phyloP scores from a whole-genome alignment of 2,329 filamentous ascomycete species.

The Colletotrichum sp. region DNA sequence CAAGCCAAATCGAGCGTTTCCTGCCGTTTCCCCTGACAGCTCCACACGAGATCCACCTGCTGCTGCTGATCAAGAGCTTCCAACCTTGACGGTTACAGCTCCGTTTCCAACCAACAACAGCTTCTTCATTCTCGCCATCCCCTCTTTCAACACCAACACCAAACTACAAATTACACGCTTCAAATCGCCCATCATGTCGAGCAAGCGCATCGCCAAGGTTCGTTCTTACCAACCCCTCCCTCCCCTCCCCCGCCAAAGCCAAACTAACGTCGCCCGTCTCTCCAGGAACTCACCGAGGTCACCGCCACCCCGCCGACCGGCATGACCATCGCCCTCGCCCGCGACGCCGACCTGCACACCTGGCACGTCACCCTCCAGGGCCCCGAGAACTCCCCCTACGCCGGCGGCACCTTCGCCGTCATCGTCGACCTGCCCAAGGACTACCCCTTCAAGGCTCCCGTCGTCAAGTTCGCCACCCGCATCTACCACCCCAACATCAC shows the following conservation, averaged over 20 bases:
- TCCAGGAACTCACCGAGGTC: conserved; percentile 60
- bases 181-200: conserved; percentile 37
- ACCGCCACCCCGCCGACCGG: conserved; percentile 49
- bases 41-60: background rate
- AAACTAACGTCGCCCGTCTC: conserved; percentile 23
- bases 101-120: background rate
- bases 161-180: background rate
- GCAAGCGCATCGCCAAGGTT: conserved; percentile 52
- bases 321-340: conserved; percentile 51
- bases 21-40: background rate
- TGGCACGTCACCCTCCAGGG: conserved; percentile 57
- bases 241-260: background rate
- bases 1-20: background rate
- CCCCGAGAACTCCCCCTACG: conserved; percentile 51
- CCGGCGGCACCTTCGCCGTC: conserved; percentile 76
- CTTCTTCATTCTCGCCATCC: background rate
- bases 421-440: conserved; percentile 75
- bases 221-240: background rate
- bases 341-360: conserved; percentile 53
- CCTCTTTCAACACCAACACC: background rate
- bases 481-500: conserved; percentile 96
- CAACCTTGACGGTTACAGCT: conserved; percentile 1
- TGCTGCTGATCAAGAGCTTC: background rate
- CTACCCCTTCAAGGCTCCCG: conserved; percentile 90
- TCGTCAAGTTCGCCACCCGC: conserved; percentile 81